phyloP scores from a whole-genome alignment of 106 monocot genomes.

The Gastrodia elata region DNA sequence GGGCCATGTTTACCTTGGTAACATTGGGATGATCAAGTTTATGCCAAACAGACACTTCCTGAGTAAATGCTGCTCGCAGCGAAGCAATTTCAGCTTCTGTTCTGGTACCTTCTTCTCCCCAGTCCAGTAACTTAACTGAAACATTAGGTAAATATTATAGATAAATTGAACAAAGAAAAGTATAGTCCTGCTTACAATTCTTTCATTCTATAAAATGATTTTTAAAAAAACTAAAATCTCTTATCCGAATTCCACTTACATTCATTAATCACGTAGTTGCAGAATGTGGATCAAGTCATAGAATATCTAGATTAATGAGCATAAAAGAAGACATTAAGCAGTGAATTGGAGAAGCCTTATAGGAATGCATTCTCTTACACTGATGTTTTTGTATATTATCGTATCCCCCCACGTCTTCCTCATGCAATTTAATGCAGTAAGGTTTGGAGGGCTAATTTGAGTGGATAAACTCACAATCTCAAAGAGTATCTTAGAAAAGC shows the following conservation, averaged over 20 bases:
- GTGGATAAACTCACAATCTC: too few species aligned
- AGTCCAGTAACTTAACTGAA: slow-evolving; percentile 91
- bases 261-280: neutral
- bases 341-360: too few species aligned
- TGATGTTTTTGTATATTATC: too few species aligned
- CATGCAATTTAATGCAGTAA: too few species aligned
- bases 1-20: slow-evolving; percentile 47
- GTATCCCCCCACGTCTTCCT: too few species aligned
- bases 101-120: slow-evolving; percentile 89
- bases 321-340: too few species aligned
- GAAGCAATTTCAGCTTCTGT: slow-evolving; percentile 70
- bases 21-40: slow-evolving; percentile 98
- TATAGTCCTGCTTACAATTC: neutral
- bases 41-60: slow-evolving; percentile 94
- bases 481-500: too few species aligned
- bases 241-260: neutral
- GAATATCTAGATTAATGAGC: neutral
- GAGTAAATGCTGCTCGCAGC: slow-evolving; percentile 66
- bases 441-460: too few species aligned
- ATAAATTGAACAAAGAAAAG: neutral
- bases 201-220: neutral
- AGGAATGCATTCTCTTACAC: too few species aligned
- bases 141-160: neutral
- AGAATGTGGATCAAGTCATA: neutral
- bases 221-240: neutral